phyloP scores from a whole-genome alignment of 139 green algal genomes.

The Choricystis sp. region DNA sequence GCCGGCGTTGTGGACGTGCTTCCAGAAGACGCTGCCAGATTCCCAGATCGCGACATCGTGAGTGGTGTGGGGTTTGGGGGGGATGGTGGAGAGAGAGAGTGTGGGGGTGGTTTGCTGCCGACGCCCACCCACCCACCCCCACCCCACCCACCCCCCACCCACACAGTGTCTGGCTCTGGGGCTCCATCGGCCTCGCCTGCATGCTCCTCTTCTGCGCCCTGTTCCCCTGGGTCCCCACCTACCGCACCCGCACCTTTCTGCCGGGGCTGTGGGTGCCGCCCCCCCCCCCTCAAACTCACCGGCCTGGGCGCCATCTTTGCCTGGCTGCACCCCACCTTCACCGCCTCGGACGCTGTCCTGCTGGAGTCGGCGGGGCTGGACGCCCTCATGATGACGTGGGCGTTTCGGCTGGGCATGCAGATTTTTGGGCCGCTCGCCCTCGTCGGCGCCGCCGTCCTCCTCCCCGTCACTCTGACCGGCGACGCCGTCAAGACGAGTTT shows the following conservation, averaged over 20 bases:
- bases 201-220: not conserved
- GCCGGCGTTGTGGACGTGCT: not conserved
- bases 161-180: not conserved
- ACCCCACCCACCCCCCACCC: not conserved
- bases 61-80: not conserved
- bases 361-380: slow-evolving; percentile 14
- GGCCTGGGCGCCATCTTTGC: not conserved
- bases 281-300: not conserved
- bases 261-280: not conserved
- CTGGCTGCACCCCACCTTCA: slow-evolving; percentile 16
- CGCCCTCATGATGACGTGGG: slow-evolving; percentile 14
- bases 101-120: no score
- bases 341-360: slow-evolving; percentile 6
- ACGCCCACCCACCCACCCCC: not conserved
- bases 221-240: not conserved
- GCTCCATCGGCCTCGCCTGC: not conserved
- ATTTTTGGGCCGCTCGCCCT: slow-evolving; percentile 14
- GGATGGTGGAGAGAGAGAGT: no score
- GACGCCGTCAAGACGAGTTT: not conserved
- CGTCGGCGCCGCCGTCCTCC: slow-evolving; percentile 4
- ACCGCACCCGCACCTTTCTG: not conserved
- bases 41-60: not conserved
- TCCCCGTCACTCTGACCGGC: slow-evolving; percentile 10
- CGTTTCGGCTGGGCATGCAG: slow-evolving; percentile 10
- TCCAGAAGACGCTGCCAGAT: not conserved